These are phyloP conservation scores for Penicillium expansum DNA, from an alignment of 2,329 filamentous ascomycete species.

Conservation along the genomic window DNA sequence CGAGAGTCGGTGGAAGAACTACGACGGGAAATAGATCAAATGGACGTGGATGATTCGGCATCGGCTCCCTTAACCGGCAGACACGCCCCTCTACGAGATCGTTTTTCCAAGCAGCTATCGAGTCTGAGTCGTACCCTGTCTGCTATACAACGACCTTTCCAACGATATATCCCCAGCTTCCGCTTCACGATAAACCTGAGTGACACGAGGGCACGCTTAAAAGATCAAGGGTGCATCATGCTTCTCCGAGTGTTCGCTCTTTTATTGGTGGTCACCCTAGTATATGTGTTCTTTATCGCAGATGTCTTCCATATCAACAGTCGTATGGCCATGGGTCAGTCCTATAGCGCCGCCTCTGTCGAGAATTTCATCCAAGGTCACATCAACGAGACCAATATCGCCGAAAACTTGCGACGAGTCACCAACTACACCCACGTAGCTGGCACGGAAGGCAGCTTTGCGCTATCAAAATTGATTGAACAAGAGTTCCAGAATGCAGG, in stretches of 20 bases:
- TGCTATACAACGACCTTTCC: conserved; percentile 53
- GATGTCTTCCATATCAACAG: conserved; percentile 72
- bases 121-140: conserved; percentile 58
- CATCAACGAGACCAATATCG: conserved; percentile 67
- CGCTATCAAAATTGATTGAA: conserved; percentile 79
- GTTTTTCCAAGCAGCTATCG: conserved; percentile 57
- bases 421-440: conserved; percentile 86
- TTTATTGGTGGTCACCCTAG: conserved; percentile 68
- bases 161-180: conserved; percentile 44
- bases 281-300: conserved; percentile 83
- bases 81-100: conserved; percentile 45
- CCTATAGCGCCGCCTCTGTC: conserved; percentile 81
- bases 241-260: conserved; percentile 72
- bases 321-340: conserved; percentile 62
- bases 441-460: conserved; percentile 90
- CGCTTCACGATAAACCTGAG: conserved; percentile 41
- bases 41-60: conserved; percentile 74
- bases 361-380: conserved; percentile 70
- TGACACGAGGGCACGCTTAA: conserved; percentile 32
- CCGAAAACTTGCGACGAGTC: conserved; percentile 71
- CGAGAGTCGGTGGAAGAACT: conserved; percentile 61
- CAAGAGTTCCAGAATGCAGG: conserved; percentile 69
- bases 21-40: conserved; percentile 80
- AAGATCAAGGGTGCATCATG: conserved; percentile 61
- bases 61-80: conserved; percentile 26